A percentile compares a stretch with the other conserved stretches of the same genome.
These are phyloP conservation scores for Penicillium flavigenum DNA, from an alignment of 495 filamentous ascomycete genomes.

Conservation along the genomic window DNA sequence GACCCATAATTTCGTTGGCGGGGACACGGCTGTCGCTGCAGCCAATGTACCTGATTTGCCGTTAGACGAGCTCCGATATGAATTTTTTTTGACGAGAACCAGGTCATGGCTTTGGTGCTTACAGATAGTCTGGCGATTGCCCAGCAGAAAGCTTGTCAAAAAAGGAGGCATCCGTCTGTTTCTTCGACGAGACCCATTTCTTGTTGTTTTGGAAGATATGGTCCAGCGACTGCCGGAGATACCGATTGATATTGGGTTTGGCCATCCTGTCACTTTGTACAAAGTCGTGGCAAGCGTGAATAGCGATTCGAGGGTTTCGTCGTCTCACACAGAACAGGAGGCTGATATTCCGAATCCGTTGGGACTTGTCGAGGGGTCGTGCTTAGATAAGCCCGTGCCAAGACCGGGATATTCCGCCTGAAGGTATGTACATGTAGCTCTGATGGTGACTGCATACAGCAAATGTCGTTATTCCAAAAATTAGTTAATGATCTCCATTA, in stretches of 20 bases:
- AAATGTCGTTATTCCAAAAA: not conserved
- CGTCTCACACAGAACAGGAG: not conserved
- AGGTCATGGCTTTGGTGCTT: slow-evolving; percentile 28
- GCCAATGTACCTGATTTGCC: slow-evolving; percentile 58
- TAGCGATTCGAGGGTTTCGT: not conserved
- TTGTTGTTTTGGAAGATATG: slow-evolving; percentile 53
- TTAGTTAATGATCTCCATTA: not conserved
- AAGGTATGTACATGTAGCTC: not conserved
- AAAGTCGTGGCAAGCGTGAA: not conserved
- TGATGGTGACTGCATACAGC: too few species aligned
- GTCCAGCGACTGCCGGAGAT: slow-evolving; percentile 20
- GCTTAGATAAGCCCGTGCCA: not conserved
- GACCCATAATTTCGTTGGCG: slow-evolving; percentile 76
- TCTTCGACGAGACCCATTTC: slow-evolving; percentile 62
- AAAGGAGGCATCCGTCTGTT: slow-evolving; percentile 61
- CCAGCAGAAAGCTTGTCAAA: slow-evolving; percentile 64
- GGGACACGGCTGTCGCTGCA: slow-evolving; percentile 83
- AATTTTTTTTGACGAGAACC: not conserved
- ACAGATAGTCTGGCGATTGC: slow-evolving; percentile 74
- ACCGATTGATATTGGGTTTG: not conserved
- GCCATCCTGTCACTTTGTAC: not conserved
- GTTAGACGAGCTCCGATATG: not conserved
- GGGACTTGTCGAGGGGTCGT: not conserved
- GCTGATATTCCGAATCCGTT: not conserved
- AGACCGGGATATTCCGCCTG: not conserved